A percentile compares a stretch with the other conserved stretches of the same genome.
Evolutionary conservation across 108 stramenopile genomes (phyloP).

Genomic region (Cyclostephanos tholiformis): DNA sequence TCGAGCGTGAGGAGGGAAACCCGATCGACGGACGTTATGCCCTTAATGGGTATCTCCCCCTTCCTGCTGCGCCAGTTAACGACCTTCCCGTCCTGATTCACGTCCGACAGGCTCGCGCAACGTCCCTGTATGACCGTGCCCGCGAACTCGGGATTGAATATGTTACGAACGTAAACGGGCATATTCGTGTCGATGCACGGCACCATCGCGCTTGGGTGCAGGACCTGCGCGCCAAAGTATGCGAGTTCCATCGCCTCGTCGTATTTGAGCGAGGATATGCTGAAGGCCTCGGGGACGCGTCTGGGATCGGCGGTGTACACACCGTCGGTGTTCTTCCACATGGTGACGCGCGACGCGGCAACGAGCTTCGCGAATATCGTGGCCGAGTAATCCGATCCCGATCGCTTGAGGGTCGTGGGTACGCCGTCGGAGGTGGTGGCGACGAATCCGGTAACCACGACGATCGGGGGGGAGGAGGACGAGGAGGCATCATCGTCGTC

Average conservation of each 20-base stretch:
- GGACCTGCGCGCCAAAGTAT: constrained; percentile 90
- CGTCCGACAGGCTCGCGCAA: constrained; percentile 55
- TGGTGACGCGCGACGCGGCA: constrained; percentile 66
- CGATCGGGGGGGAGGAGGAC: constrained; percentile 41
- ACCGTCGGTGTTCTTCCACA: constrained; percentile 92
- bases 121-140: constrained; percentile 83
- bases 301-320: constrained; percentile 90
- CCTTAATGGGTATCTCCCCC: constrained; percentile 74
- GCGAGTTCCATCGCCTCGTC: constrained; percentile 93
- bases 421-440: constrained; percentile 82
- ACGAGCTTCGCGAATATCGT: constrained; percentile 85
- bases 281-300: constrained; percentile 87
- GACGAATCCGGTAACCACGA: constrained; percentile 84
- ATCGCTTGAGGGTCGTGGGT: constrained; percentile 84
- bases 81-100: constrained; percentile 41
- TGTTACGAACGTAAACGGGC: constrained; percentile 85
- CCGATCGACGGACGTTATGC: constrained; percentile 82
- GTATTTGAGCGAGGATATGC: constrained; percentile 73
- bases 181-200: constrained; percentile 74
- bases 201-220: constrained; percentile 87
- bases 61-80: constrained; percentile 64
- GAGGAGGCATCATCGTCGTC: background rate
- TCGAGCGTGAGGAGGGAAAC: constrained; percentile 82
- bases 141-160: constrained; percentile 79
- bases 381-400: constrained; percentile 88